Evolutionary conservation across 768 basidiomycete species (phyloP).

Genomic region (Amanita brunnescens): DNA sequence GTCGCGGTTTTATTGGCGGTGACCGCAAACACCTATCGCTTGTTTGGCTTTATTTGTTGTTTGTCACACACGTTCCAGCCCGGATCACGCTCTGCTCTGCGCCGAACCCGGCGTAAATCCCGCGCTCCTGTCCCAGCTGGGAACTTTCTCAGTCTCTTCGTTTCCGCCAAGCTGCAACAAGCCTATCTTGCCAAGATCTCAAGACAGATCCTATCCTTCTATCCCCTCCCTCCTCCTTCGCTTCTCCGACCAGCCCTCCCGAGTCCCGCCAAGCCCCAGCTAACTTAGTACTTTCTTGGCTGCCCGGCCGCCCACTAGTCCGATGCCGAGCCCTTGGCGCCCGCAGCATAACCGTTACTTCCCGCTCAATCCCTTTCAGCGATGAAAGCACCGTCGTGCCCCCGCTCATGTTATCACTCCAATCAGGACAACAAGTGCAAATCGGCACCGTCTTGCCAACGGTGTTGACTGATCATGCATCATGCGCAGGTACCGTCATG

Average conservation of each 20-base stretch:
- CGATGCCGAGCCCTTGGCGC: background rate
- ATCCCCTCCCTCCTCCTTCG: background rate
- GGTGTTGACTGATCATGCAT: background rate
- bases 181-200: background rate
- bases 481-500: background rate
- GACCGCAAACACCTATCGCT: background rate
- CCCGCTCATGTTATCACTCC: background rate
- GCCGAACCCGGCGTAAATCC: constrained; percentile 9
- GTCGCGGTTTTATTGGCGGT: background rate
- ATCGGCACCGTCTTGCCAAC: background rate
- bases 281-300: background rate
- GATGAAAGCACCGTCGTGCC: too few relatives aligned
- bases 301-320: background rate
- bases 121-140: constrained; percentile 4
- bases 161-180: background rate
- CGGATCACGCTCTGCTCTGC: background rate
- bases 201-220: background rate
- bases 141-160: background rate
- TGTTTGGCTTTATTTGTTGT: background rate
- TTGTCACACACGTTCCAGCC: background rate
- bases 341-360: too few relatives aligned
- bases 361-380: too few relatives aligned
- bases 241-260: background rate
- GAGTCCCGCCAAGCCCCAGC: background rate
- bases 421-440: background rate